phyloP scores from a whole-genome alignment of 176 grass and related monocot genomes.

The Triticum urartu region DNA sequence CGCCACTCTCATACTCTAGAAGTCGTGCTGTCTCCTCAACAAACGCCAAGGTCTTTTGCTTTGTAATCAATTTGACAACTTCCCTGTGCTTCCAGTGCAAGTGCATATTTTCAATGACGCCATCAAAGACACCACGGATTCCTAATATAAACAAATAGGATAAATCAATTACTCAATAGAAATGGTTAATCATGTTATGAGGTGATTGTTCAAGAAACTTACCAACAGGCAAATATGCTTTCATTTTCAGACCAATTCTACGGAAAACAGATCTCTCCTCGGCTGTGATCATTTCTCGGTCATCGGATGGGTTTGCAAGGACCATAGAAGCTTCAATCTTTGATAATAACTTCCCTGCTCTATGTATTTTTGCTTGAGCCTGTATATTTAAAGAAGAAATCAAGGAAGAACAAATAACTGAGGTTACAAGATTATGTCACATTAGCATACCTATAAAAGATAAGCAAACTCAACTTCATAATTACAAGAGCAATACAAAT shows the following conservation, averaged over 20 bases:
- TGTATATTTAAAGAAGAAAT: constrained; percentile 36
- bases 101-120: constrained; percentile 98
- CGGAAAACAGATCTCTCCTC: constrained; percentile 95
- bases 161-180: neutral
- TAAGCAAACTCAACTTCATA: neutral
- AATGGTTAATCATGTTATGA: neutral
- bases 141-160: constrained; percentile 44
- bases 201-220: constrained; percentile 32
- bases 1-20: constrained; percentile 91
- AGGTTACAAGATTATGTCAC: neutral
- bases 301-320: constrained; percentile 61
- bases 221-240: constrained; percentile 91
- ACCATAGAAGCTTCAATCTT: constrained; percentile 89
- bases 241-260: constrained; percentile 90
- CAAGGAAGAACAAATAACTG: constrained; percentile 13
- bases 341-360: constrained; percentile 63
- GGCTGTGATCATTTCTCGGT: constrained; percentile 85
- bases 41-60: constrained; percentile 81
- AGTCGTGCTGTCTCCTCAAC: constrained; percentile 83
- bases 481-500: constrained; percentile 3
- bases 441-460: constrained; percentile 10
- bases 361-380: constrained; percentile 77
- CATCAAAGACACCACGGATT: constrained; percentile 91
- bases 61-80: constrained; percentile 90
- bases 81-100: constrained; percentile 99